A percentile compares a stretch with the other conserved stretches of the same genome.
phyloP scores from a whole-genome alignment of 2,329 filamentous ascomycete genomes.

The Beauveria medogensis region DNA sequence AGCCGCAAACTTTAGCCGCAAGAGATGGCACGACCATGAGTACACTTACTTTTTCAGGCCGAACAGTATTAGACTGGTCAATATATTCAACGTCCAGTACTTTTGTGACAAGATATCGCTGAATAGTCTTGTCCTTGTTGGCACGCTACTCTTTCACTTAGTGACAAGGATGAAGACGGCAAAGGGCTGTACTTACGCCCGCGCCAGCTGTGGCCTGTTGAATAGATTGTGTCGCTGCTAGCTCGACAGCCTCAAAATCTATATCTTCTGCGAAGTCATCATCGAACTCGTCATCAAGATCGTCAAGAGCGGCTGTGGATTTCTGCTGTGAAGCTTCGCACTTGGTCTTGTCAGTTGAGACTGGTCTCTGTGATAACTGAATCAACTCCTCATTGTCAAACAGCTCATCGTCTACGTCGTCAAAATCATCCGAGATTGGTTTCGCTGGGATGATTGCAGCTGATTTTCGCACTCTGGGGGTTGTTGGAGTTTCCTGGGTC shows the following conservation, averaged over 20 bases:
- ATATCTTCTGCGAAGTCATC: conserved; percentile 57
- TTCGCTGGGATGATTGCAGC: conserved; percentile 12
- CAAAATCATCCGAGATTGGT: conserved; percentile 50
- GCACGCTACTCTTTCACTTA: conserved; percentile 60
- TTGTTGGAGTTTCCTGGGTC: conserved; percentile 16
- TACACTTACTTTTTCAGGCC: conserved; percentile 61
- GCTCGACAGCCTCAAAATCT: conserved; percentile 71
- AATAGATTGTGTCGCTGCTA: conserved; percentile 62
- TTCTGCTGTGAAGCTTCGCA: conserved; percentile 9
- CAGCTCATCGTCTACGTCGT: conserved; percentile 56
- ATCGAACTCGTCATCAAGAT: conserved; percentile 26
- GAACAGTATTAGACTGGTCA: conserved; percentile 50
- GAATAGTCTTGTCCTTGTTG: conserved; percentile 64
- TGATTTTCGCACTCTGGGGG: conserved; percentile 13
- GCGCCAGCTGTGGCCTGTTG: conserved; percentile 21
- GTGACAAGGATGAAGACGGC: conserved; percentile 32
- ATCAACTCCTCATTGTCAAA: conserved; percentile 35
- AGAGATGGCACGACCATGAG: not conserved
- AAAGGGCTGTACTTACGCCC: conserved; percentile 28
- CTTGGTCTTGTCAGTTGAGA: not conserved
- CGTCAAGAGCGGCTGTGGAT: not conserved
- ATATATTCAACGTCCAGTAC: conserved; percentile 62
- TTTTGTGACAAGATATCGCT: conserved; percentile 76
- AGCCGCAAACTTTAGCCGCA: conserved; percentile 2
- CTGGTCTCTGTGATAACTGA: conserved; percentile 12